Percentiles rank a stretch among this genome's conserved stretches.
Evolutionary conservation across 805 yeast species (phyloP).

Genomic region (Lipomyces yamadae): DNA sequence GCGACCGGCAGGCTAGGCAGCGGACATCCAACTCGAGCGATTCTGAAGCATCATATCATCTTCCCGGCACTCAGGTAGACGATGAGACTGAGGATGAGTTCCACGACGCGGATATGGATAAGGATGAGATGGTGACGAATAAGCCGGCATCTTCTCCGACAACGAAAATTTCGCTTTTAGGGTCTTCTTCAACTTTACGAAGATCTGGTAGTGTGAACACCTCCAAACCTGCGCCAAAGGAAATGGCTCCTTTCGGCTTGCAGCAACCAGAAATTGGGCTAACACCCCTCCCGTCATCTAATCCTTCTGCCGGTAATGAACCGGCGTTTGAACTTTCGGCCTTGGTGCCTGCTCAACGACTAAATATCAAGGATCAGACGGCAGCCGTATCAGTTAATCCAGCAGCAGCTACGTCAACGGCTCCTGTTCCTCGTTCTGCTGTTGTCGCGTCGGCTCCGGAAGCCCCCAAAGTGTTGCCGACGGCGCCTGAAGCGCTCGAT

Average conservation of each 20-base stretch:
- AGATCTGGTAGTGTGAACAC: neutral
- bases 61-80: neutral
- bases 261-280: neutral
- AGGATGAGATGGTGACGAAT: neutral
- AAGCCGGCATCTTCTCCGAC: neutral
- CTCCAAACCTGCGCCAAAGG: neutral
- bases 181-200: neutral
- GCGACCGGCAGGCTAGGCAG: neutral
- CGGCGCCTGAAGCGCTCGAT: neutral
- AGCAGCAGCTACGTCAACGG: neutral
- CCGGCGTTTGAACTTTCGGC: neutral
- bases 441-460: neutral
- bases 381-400: neutral
- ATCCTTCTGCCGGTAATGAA: neutral
- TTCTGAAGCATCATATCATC: conserved; percentile 1
- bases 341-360: no score
- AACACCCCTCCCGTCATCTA: neutral
- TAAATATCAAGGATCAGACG: no score
- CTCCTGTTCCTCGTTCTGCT: neutral
- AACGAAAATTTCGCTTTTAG: neutral
- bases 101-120: conserved; percentile 3
- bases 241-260: neutral
- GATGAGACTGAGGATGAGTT: conserved; percentile 2
- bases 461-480: neutral
- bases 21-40: conserved; percentile 2